A percentile compares a stretch with the other conserved stretches of the same genome.
Evolutionary conservation across 2,329 filamentous ascomycete genomes (phyloP).

Genomic region (Fusarium paranaense): DNA sequence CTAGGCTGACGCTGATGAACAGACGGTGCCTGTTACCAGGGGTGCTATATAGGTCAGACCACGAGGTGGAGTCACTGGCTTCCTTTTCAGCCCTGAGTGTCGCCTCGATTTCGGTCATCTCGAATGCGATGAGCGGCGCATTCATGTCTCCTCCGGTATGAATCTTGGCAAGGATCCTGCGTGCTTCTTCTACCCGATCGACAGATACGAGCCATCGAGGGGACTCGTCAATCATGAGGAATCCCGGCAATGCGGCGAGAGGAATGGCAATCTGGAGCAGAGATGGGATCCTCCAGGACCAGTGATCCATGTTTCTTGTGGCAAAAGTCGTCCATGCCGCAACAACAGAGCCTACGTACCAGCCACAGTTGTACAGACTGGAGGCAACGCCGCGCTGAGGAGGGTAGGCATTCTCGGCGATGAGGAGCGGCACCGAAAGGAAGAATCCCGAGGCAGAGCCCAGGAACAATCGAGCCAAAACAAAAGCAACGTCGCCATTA

Average conservation of each 20-base stretch:
- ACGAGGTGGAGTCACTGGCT: not conserved
- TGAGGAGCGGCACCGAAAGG: not conserved
- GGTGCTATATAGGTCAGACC: not conserved
- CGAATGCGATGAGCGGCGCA: not conserved
- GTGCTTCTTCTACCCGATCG: not conserved
- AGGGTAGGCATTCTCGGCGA: not conserved
- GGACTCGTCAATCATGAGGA: not conserved
- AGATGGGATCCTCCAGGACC: not conserved
- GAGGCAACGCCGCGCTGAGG: not conserved
- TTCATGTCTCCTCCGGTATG: not conserved
- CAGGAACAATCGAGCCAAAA: constrained; percentile 46
- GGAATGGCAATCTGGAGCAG: not conserved
- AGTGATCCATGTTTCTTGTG: not conserved
- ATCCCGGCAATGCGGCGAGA: not conserved
- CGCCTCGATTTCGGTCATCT: not conserved
- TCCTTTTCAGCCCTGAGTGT: not conserved
- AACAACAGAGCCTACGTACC: not conserved
- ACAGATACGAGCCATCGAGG: not conserved
- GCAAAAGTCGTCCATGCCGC: not conserved
- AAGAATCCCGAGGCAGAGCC: constrained; percentile 22
- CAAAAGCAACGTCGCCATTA: constrained; percentile 38
- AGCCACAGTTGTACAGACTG: not conserved
- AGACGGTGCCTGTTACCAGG: not conserved
- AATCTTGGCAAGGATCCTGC: not conserved
- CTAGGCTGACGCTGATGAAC: not conserved